Evolutionary conservation across 1,139 yeast species (phyloP).

Genomic region (Sugiyamaella grinbergsii): DNA sequence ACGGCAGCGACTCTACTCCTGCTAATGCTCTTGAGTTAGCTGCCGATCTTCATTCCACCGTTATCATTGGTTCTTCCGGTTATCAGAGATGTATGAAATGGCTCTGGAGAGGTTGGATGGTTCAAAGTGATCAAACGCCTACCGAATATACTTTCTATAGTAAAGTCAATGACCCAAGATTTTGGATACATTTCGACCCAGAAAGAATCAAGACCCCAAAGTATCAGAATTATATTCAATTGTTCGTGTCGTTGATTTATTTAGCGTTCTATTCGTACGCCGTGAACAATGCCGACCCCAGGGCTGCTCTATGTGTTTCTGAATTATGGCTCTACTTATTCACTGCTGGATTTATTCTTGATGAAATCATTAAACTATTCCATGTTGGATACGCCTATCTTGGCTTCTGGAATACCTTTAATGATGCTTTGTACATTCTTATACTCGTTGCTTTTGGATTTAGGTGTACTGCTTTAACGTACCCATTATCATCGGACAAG

Average conservation of each 20-base stretch:
- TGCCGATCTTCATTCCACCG: slow-evolving; percentile 80
- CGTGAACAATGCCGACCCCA: slow-evolving; percentile 50
- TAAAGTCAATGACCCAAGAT: slow-evolving; percentile 57
- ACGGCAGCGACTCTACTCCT: slow-evolving; percentile 64
- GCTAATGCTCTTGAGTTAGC: slow-evolving; percentile 78
- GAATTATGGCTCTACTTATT: slow-evolving; percentile 66
- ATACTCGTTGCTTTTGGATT: slow-evolving; percentile 57
- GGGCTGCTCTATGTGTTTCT: slow-evolving; percentile 46
- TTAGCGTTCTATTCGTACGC: slow-evolving; percentile 64
- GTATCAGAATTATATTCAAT: slow-evolving; percentile 75
- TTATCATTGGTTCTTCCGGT: slow-evolving; percentile 75
- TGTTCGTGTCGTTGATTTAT: slow-evolving; percentile 66
- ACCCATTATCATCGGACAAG: slow-evolving; percentile 31
- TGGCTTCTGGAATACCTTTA: slow-evolving; percentile 80
- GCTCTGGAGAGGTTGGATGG: slow-evolving; percentile 94
- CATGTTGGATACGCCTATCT: slow-evolving; percentile 74
- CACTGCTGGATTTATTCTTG: slow-evolving; percentile 65
- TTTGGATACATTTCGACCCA: slow-evolving; percentile 74
- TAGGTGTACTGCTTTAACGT: slow-evolving; percentile 54
- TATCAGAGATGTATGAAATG: slow-evolving; percentile 85
- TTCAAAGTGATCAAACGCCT: slow-evolving; percentile 73
- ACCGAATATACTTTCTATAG: slow-evolving; percentile 62
- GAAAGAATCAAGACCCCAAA: slow-evolving; percentile 81
- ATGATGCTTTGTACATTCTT: slow-evolving; percentile 65
- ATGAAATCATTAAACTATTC: slow-evolving; percentile 69